A percentile compares a stretch with the other conserved stretches of the same genome.
phyloP scores from a whole-genome alignment of 1,284 basidiomycete genomes.

The Agroathelia rolfsii region DNA sequence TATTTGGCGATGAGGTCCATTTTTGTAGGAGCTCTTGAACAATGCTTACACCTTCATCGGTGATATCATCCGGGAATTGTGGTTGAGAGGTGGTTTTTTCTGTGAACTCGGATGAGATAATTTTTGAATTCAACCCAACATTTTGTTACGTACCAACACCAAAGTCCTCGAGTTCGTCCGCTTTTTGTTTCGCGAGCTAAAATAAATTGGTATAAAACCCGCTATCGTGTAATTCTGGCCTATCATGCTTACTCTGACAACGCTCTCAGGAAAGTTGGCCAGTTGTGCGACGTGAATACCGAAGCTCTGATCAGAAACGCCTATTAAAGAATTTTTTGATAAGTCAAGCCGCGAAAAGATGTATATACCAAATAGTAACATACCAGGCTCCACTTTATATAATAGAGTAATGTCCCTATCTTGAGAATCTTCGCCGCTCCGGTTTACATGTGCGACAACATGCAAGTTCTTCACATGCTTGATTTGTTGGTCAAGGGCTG shows the following conservation, averaged over 20 bases:
- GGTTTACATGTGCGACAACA: slow-evolving; percentile 86
- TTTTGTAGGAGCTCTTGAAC: slow-evolving; percentile 71
- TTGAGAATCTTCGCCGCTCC: slow-evolving; percentile 43
- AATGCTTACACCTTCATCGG: slow-evolving; percentile 71
- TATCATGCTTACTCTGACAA: slow-evolving; percentile 69
- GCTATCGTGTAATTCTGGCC: too few relatives aligned
- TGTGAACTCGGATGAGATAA: slow-evolving; percentile 12
- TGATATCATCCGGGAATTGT: slow-evolving; percentile 49
- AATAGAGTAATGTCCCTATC: slow-evolving; percentile 87
- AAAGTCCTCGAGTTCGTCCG: slow-evolving; percentile 94
- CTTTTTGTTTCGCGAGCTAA: slow-evolving; percentile 89
- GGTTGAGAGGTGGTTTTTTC: slow-evolving; percentile 29
- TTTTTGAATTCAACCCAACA: slow-evolving; percentile 5
- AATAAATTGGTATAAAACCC: too few relatives aligned
- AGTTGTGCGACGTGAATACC: slow-evolving; percentile 97
- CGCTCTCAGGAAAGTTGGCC: slow-evolving; percentile 92
- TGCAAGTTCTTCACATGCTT: slow-evolving; percentile 89
- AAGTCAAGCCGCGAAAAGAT: too few relatives aligned
- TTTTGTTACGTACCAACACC: slow-evolving; percentile 36
- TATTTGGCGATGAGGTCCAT: slow-evolving; percentile 48
- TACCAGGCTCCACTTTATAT: slow-evolving; percentile 93
- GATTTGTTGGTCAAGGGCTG: slow-evolving; percentile 81
- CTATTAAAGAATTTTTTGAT: too few relatives aligned
- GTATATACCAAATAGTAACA: slow-evolving; percentile 12
- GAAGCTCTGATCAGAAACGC: slow-evolving; percentile 92